Evolutionary conservation across 768 basidiomycete genomes (phyloP).

Genomic region (Phylloporus rhodoxanthus): DNA sequence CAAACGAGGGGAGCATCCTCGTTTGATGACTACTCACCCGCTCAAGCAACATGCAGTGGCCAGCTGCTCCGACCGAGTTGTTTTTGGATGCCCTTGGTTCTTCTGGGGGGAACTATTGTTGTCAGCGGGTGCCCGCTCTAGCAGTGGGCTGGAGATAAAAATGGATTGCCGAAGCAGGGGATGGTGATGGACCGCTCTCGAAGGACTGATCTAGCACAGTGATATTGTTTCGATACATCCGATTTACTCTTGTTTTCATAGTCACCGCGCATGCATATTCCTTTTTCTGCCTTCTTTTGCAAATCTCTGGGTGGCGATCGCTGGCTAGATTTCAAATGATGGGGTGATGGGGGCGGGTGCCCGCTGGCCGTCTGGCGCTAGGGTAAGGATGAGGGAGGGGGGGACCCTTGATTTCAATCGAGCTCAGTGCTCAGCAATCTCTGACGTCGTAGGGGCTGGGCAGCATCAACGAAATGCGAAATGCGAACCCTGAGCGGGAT

Average conservation of each 20-base stretch:
- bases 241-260: slow-evolving; percentile 21
- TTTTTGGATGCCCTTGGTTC: slow-evolving; percentile 15
- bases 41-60: slow-evolving; percentile 8
- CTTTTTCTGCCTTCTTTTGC: slow-evolving; percentile 1
- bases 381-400: slow-evolving; percentile 3
- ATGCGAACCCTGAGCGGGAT: slow-evolving; percentile 16
- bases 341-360: background rate
- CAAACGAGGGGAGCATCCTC: slow-evolving; percentile 20
- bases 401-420: slow-evolving; percentile 16
- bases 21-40: slow-evolving; percentile 17
- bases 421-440: background rate
- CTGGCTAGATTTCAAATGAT: background rate
- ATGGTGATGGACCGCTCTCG: slow-evolving; percentile 23
- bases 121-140: slow-evolving; percentile 27
- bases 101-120: slow-evolving; percentile 12
- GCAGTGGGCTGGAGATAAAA: slow-evolving; percentile 29
- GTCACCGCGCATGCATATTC: slow-evolving; percentile 14
- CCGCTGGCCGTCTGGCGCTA: slow-evolving; percentile 9
- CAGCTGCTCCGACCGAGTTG: slow-evolving; percentile 9
- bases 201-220: slow-evolving; percentile 25
- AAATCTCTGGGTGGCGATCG: background rate
- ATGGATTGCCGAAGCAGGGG: slow-evolving; percentile 16
- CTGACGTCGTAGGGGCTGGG: background rate
- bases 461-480: slow-evolving; percentile 2
- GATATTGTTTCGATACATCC: slow-evolving; percentile 16